Conservation (phyloP, 139 green algal genomes). For the Haematococcus sp. region DNA sequence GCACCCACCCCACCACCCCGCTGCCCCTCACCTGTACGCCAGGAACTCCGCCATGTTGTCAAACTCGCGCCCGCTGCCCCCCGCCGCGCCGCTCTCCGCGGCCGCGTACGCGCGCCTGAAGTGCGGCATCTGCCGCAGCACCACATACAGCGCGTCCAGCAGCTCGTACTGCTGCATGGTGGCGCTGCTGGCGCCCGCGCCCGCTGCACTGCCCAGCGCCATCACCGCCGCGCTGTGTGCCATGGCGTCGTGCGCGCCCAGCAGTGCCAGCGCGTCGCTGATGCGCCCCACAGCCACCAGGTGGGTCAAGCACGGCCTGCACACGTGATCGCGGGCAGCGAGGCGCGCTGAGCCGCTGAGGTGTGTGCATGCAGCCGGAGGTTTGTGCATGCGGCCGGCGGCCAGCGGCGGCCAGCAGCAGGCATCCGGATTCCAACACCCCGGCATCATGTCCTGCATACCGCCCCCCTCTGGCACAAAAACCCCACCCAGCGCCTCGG, state of each 20-base stretch:
- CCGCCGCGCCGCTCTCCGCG: neutral
- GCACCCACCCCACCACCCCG: neutral
- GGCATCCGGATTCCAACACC: too few species aligned
- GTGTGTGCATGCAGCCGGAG: too few species aligned
- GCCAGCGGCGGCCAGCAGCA: too few species aligned
- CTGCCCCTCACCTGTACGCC: conserved; percentile 8
- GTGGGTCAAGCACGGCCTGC: conserved; percentile 17
- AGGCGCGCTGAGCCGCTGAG: neutral
- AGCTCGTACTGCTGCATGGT: conserved; percentile 35
- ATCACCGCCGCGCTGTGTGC: neutral
- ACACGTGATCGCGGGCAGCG: neutral
- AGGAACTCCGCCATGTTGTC: conserved; percentile 35
- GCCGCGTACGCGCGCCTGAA: conserved; percentile 15
- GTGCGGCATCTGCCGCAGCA: conserved; percentile 43
- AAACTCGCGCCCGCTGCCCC: conserved; percentile 16
- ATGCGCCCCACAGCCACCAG: conserved; percentile 55
- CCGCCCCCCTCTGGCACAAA: too few species aligned
- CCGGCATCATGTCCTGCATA: too few species aligned
- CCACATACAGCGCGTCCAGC: conserved; percentile 43
- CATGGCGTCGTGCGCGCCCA: conserved; percentile 41
- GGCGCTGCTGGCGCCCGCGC: conserved; percentile 8
- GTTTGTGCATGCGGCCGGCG: too few species aligned
- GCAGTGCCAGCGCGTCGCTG: conserved; percentile 46
- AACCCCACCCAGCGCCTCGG: too few species aligned
- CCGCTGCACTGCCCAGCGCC: neutral